A percentile compares a stretch with the other conserved stretches of the same genome.
Conservation (phyloP, 805 yeast species). For the Clavispora carvajalis region DNA sequence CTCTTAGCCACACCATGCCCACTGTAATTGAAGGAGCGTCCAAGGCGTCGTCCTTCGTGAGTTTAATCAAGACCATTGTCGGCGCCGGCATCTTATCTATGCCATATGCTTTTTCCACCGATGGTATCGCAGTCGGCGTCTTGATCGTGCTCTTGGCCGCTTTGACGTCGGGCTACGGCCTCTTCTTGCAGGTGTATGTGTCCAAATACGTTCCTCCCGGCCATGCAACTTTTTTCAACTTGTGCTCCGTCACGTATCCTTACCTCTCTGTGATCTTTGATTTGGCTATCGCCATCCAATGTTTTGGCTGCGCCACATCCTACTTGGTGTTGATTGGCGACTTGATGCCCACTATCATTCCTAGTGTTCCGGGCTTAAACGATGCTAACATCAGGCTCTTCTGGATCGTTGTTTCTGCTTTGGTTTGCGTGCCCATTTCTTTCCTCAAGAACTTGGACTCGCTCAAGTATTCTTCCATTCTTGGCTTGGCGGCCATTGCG, state of each 20-base stretch:
- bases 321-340: conserved; percentile 75
- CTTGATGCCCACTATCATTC: conserved; percentile 57
- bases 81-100: conserved; percentile 82
- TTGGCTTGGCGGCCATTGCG: conserved; percentile 76
- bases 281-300: conserved; percentile 66
- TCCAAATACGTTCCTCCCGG: conserved; percentile 53
- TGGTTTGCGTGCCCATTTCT: conserved; percentile 55
- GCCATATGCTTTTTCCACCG: conserved; percentile 66
- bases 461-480: conserved; percentile 75
- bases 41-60: conserved; percentile 53
- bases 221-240: conserved; percentile 65
- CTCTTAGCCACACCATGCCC: background rate
- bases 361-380: conserved; percentile 17
- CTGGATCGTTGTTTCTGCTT: conserved; percentile 53
- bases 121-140: conserved; percentile 58
- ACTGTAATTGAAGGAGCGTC: conserved; percentile 35
- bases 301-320: conserved; percentile 71
- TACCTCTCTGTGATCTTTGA: conserved; percentile 62
- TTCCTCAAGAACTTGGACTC: conserved; percentile 75
- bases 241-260: conserved; percentile 66
- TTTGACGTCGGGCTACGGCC: conserved; percentile 59
- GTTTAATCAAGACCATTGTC: conserved; percentile 67
- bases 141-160: conserved; percentile 57
- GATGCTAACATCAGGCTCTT: conserved; percentile 38
- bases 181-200: conserved; percentile 55